Evolutionary conservation across 352 stramenopile species (phyloP).

Genomic region (Lagenidium sp.): DNA sequence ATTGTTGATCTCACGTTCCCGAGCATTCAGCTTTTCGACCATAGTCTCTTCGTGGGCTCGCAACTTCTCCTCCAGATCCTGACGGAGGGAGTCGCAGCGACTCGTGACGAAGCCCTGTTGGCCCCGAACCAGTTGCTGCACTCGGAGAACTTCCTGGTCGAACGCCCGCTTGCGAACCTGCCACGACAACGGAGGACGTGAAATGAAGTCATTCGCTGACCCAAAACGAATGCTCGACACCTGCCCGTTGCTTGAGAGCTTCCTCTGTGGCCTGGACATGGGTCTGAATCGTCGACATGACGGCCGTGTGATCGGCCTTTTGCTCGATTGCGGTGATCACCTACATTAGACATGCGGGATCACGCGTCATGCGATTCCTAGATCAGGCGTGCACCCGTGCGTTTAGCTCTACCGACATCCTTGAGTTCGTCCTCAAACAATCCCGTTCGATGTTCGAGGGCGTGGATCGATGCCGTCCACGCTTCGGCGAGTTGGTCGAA

Average conservation of each 20-base stretch:
- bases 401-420: slow-evolving; percentile 16
- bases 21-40: no score
- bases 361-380: no score
- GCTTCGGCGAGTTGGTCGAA: no score
- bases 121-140: slow-evolving; percentile 25
- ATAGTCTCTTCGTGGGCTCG: no score
- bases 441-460: slow-evolving; percentile 23
- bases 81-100: background rate
- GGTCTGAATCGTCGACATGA: slow-evolving; percentile 9
- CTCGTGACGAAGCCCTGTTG: slow-evolving; percentile 18
- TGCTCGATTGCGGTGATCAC: slow-evolving; percentile 27
- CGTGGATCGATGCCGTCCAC: slow-evolving; percentile 4
- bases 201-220: background rate
- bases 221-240: background rate
- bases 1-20: no score
- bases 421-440: slow-evolving; percentile 52
- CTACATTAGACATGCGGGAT: slow-evolving; percentile 7
- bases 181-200: background rate
- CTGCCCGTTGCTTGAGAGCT: slow-evolving; percentile 32
- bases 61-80: slow-evolving; percentile 1
- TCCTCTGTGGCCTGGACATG: slow-evolving; percentile 27
- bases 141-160: slow-evolving; percentile 28
- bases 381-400: no score
- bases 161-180: slow-evolving; percentile 45
- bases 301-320: slow-evolving; percentile 30